phyloP scores from a whole-genome alignment of 2,329 filamentous ascomycete species.

The Xylaria sp. region DNA sequence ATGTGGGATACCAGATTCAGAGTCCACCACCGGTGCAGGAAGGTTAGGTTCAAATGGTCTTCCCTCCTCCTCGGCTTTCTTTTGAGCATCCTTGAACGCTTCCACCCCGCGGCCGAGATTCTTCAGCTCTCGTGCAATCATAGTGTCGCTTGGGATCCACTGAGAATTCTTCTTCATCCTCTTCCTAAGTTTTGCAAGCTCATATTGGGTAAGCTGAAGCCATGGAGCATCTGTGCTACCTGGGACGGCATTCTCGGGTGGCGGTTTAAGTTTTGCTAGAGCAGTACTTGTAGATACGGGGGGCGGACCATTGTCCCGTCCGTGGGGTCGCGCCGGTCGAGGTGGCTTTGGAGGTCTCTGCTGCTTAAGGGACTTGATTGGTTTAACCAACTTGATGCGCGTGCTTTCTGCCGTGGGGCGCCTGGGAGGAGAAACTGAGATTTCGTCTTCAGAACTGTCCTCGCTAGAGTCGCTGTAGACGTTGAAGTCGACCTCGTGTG shows the following conservation, averaged over 20 bases:
- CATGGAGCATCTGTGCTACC: slow-evolving; percentile 72
- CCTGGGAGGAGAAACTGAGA: slow-evolving; percentile 54
- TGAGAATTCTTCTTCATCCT: slow-evolving; percentile 93
- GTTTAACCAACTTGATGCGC: slow-evolving; percentile 64
- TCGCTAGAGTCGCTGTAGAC: slow-evolving; percentile 65
- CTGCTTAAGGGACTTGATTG: slow-evolving; percentile 60
- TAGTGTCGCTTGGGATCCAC: slow-evolving; percentile 85
- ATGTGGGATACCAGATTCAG: slow-evolving; percentile 62
- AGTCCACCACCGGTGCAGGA: slow-evolving; percentile 58
- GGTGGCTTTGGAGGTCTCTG: slow-evolving; percentile 51
- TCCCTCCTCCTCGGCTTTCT: slow-evolving; percentile 73
- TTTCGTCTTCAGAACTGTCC: slow-evolving; percentile 63
- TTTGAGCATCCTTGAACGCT: slow-evolving; percentile 70
- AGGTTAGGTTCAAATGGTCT: slow-evolving; percentile 65
- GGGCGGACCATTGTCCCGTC: slow-evolving; percentile 56
- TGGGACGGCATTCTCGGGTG: slow-evolving; percentile 67
- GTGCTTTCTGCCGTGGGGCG: slow-evolving; percentile 53
- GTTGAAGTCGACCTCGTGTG: slow-evolving; percentile 73
- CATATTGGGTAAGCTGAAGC: slow-evolving; percentile 72
- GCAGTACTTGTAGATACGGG: slow-evolving; percentile 56
- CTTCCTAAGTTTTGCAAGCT: slow-evolving; percentile 77
- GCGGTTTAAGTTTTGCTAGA: slow-evolving; percentile 62
- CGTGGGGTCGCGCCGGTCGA: slow-evolving; percentile 45
- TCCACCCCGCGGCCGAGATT: slow-evolving; percentile 74
- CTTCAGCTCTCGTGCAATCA: slow-evolving; percentile 84